These are phyloP conservation scores for Neocucurbitaria cava DNA, from an alignment of 2,329 filamentous ascomycete species.

Conservation along the genomic window DNA sequence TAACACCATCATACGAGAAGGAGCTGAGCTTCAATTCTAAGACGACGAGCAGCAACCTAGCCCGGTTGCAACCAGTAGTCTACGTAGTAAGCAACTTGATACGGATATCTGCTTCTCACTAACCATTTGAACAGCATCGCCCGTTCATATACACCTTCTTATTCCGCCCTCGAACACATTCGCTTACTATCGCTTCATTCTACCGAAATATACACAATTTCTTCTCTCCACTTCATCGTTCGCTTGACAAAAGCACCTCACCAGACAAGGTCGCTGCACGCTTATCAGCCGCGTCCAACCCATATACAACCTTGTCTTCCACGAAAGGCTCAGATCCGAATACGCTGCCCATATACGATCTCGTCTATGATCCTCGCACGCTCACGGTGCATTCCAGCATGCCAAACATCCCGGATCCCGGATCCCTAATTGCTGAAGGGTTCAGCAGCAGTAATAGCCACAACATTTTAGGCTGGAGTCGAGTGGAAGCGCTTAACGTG, in stretches of 20 bases:
- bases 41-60: constrained; percentile 13
- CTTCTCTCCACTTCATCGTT: constrained; percentile 56
- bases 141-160: constrained; percentile 82
- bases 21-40: constrained; percentile 16
- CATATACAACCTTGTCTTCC: constrained; percentile 46
- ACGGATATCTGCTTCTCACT: background rate
- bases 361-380: constrained; percentile 66
- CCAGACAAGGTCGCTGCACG: constrained; percentile 51
- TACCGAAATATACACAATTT: constrained; percentile 61
- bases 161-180: constrained; percentile 68
- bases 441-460: constrained; percentile 21
- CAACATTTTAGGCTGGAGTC: constrained; percentile 51
- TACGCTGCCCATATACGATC: constrained; percentile 61
- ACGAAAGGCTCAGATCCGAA: constrained; percentile 37
- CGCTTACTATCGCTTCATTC: constrained; percentile 54
- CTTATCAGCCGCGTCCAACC: constrained; percentile 47
- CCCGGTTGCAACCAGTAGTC: constrained; percentile 69
- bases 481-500: constrained; percentile 67
- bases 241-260: constrained; percentile 53
- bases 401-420: constrained; percentile 67
- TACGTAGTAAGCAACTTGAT: constrained; percentile 61
- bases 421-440: constrained; percentile 51
- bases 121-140: constrained; percentile 54
- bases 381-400: constrained; percentile 67
- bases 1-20: constrained; percentile 28